Evolutionary conservation across 1,139 yeast genomes (phyloP), one percentile per base, ranked within the genome.

Genomic region (Taphrina flavorubra): DNA sequence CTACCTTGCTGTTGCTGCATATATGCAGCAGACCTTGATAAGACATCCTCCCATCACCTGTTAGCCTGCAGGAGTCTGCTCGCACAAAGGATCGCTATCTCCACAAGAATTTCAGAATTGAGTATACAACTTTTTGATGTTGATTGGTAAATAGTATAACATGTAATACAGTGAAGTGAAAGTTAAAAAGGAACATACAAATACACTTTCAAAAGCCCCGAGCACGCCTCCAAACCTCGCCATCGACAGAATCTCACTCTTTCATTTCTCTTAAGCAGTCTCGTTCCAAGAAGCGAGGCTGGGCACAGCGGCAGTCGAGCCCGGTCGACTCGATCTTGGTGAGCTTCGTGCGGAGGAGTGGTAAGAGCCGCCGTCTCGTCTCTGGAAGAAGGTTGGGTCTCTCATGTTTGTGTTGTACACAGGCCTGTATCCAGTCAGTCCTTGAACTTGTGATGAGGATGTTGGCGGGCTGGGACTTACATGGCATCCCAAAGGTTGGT

Each of bases 341-440:
- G 60, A 39, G 16, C 14, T 13, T 20, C 36, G 37, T 6, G n/a
- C 49, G 34, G 49, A 39, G 8, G 60, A 56, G 60, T 37, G 7
- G 49, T 25, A 16, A 6, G 60, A 56, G 6, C 60, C 49, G 10
- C 60, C 60, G 20, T 56, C 60, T 16, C 60, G 47, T 39, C 60
- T 16, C 37, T 20, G 37, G 36, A 56, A 39, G 36, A 56, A 39
- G 60, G 18, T 36, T 37, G 60, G 60, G 49, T 56, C 60, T 14
- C 36, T 14, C 60, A 56, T 56, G 37, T 56, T 20, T 39, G 60
- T 56, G 60, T 56, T 56, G 60, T 56, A 56, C 36, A 56, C 60
- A 7, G 60, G 60, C 58, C 58, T 53, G 40, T n/a, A 25, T 25
- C 31, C 31, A 25, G 31, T 25, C 31, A 25, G 31, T 25, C 31